A percentile compares a stretch with the other conserved stretches of the same genome.
Evolutionary conservation across 1,139 yeast species (phyloP).

Genomic region (Kurtzmaniella quercitrusa): DNA sequence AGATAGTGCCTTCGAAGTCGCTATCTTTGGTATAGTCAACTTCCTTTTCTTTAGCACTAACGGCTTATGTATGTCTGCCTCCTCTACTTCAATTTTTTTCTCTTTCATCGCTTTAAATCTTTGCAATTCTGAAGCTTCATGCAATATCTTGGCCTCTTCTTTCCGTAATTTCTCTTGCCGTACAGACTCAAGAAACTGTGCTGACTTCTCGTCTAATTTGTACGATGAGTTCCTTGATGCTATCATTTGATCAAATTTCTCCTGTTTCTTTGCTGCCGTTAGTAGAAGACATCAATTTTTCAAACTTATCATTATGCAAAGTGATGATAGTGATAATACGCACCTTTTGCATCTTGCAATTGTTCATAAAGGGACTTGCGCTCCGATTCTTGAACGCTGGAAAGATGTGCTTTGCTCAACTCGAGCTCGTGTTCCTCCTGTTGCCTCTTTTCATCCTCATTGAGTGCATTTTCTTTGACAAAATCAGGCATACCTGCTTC

Average conservation of each 20-base stretch:
- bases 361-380: constrained; percentile 36
- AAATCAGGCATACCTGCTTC: constrained; percentile 8
- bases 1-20: background rate
- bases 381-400: constrained; percentile 4
- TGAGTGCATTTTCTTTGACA: constrained; percentile 8
- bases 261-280: constrained; percentile 23
- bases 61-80: background rate
- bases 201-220: constrained; percentile 29
- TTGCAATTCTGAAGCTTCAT: constrained; percentile 7
- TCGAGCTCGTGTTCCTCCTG: constrained; percentile 1
- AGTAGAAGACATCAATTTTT: too few species aligned
- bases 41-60: background rate
- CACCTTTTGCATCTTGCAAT: constrained; percentile 29
- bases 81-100: background rate
- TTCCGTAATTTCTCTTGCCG: constrained; percentile 13
- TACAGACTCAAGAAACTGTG: constrained; percentile 23
- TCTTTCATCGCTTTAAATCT: constrained; percentile 4
- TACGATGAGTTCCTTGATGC: constrained; percentile 36
- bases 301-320: too few species aligned
- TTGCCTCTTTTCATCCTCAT: background rate
- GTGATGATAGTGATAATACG: constrained; percentile 14
- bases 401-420: constrained; percentile 1
- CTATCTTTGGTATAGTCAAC: background rate
- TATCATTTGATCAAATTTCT: constrained; percentile 29
- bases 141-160: constrained; percentile 11